These are phyloP conservation scores for Emiliania huxleyi DNA, from an alignment of 78 protist species.

Conservation along the genomic window DNA sequence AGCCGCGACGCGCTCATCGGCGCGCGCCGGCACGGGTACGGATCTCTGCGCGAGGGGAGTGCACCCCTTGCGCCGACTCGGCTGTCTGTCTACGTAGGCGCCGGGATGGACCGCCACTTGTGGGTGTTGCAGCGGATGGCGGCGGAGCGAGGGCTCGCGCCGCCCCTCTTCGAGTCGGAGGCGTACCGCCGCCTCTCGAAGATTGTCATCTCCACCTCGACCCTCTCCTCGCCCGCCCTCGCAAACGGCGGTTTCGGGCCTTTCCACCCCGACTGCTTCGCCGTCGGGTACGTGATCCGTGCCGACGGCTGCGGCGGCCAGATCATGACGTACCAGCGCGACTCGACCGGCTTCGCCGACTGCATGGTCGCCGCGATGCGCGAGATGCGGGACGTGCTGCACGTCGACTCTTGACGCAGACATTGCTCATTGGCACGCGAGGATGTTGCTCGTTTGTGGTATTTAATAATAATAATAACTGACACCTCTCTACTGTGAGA, in stretches of 20 bases:
- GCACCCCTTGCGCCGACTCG: no score
- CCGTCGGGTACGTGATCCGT: conserved; percentile 23
- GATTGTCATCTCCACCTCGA: conserved; percentile 30
- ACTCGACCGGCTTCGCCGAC: not conserved
- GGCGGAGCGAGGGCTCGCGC: not conserved
- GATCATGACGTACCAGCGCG: not conserved
- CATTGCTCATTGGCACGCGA: no score
- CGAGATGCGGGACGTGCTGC: conserved; percentile 2
- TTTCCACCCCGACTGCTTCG: conserved; percentile 27
- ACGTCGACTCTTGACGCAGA: no score
- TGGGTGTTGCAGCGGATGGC: conserved; percentile 15
- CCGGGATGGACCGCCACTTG: conserved; percentile 36
- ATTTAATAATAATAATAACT: no score
- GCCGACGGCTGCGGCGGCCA: not conserved
- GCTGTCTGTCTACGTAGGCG: no score
- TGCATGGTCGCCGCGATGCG: not conserved
- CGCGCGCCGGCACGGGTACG: no score
- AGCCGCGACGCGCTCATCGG: conserved; percentile 22
- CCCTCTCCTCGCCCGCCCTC: conserved; percentile 11
- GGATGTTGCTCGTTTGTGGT: no score
- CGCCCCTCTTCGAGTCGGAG: not conserved
- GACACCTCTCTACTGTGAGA: no score
- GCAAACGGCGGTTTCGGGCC: conserved; percentile 45
- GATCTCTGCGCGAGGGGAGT: no score
- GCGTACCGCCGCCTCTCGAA: not conserved